These are phyloP conservation scores for Saposhnikovia divaricata DNA, from an alignment of 129 eudicot species.

Conservation along the genomic window DNA sequence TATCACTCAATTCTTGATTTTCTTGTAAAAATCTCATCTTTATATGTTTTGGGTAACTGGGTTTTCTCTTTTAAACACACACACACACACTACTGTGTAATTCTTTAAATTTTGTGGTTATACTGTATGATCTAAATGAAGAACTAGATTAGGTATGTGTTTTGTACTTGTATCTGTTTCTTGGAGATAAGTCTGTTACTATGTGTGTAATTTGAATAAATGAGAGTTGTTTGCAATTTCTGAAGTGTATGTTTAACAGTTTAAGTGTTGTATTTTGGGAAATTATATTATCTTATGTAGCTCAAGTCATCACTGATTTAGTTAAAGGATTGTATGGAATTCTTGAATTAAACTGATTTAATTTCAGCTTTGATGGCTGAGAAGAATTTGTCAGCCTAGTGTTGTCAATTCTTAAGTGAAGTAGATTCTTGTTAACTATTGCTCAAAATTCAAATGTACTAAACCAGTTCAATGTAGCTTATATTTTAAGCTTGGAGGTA, in stretches of 20 bases:
- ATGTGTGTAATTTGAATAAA: not conserved
- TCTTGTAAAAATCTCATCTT: not conserved
- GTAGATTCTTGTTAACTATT: not conserved
- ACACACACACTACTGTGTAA: not conserved
- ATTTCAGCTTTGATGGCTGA: not conserved
- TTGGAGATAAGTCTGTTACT: not conserved
- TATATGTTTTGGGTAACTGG: not conserved
- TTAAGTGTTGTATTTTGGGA: not conserved
- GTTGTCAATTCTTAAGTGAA: not conserved
- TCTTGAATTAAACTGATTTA: not conserved
- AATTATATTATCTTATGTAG: not conserved
- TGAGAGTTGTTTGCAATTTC: not conserved
- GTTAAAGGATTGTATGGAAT: not conserved
- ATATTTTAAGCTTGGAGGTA: not conserved
- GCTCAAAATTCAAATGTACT: not conserved
- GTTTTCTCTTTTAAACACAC: not conserved
- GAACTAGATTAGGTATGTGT: not conserved
- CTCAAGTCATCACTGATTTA: not conserved
- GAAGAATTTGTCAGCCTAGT: not conserved
- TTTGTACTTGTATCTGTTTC: too few species aligned
- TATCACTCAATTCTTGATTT: not conserved
- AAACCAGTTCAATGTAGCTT: not conserved
- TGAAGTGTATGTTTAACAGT: not conserved
- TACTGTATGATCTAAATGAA: not conserved
- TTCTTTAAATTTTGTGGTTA: not conserved